phyloP scores from a whole-genome alignment of 164 flowering plant genomes.

The Nelumbo lutea region DNA sequence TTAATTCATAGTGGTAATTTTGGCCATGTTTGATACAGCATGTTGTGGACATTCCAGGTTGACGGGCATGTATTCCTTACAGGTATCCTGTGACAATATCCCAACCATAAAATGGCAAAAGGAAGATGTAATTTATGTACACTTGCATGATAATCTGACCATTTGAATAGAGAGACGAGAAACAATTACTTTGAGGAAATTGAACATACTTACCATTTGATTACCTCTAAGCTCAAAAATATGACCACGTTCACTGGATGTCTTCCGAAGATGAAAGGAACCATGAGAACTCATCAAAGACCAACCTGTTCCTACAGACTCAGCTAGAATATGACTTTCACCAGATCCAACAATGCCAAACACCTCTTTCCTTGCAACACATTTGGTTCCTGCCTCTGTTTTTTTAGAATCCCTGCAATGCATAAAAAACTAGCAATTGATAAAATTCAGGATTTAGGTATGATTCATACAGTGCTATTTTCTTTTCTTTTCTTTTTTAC shows the following conservation, averaged over 20 bases:
- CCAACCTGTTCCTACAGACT: constrained; percentile 47
- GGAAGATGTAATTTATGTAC: background rate
- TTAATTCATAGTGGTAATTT: too few relatives aligned
- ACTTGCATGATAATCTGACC: background rate
- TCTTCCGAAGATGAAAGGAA: constrained; percentile 40
- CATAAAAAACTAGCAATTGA: background rate
- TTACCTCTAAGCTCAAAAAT: constrained; percentile 56
- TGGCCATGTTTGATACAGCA: background rate
- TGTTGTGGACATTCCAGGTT: background rate
- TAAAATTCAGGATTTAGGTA: background rate
- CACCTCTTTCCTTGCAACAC: constrained; percentile 40
- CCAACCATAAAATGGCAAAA: too few relatives aligned
- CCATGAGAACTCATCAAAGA: constrained; percentile 41
- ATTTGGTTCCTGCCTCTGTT: constrained; percentile 18
- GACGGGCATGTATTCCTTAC: background rate
- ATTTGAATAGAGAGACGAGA: background rate
- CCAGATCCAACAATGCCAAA: constrained; percentile 47
- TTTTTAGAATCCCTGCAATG: constrained; percentile 35
- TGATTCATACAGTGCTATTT: background rate
- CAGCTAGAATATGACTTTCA: constrained; percentile 49
- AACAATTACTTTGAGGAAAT: background rate
- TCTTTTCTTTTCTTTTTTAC: background rate
- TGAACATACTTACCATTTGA: constrained; percentile 42
- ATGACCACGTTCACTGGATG: constrained; percentile 30
- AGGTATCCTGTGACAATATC: background rate